phyloP scores from a whole-genome alignment of 2,329 filamentous ascomycete species.

The Daldinia sp. region DNA sequence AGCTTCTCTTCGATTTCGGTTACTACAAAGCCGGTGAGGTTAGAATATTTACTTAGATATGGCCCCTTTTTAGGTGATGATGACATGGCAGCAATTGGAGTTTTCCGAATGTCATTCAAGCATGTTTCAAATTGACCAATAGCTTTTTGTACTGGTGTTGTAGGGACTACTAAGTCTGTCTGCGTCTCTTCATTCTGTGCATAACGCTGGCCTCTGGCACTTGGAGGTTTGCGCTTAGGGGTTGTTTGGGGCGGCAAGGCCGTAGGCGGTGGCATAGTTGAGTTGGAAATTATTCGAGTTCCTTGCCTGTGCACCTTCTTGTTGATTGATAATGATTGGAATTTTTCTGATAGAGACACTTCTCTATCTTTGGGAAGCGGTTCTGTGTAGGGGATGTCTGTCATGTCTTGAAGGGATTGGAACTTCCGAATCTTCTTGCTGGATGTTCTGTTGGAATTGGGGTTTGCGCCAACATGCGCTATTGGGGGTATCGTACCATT shows the following conservation, averaged over 20 bases:
- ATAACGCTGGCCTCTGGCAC: slow-evolving; percentile 16
- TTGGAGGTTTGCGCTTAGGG: slow-evolving; percentile 40
- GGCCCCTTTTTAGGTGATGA: slow-evolving; percentile 55
- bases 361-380: slow-evolving; percentile 48
- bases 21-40: slow-evolving; percentile 69
- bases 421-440: slow-evolving; percentile 41
- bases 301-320: slow-evolving; percentile 44
- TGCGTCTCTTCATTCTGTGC: slow-evolving; percentile 6
- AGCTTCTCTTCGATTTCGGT: slow-evolving; percentile 84
- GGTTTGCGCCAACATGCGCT: slow-evolving; percentile 24
- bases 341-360: slow-evolving; percentile 53
- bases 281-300: slow-evolving; percentile 58
- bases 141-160: slow-evolving; percentile 48
- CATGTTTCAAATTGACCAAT: slow-evolving; percentile 42
- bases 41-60: slow-evolving; percentile 79
- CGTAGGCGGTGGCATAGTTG: slow-evolving; percentile 38
- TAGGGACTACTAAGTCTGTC: slow-evolving; percentile 43
- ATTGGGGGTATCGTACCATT: slow-evolving; percentile 52
- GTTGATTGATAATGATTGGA: slow-evolving; percentile 52
- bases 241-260: slow-evolving; percentile 39
- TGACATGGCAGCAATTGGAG: slow-evolving; percentile 48
- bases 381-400: slow-evolving; percentile 20
- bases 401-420: slow-evolving; percentile 40
- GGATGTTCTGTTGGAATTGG: slow-evolving; percentile 23
- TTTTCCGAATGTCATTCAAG: slow-evolving; percentile 49